These are phyloP conservation scores for Debaryomyces tyrocola DNA, from an alignment of 805 yeast genomes.

Conservation along the genomic window DNA sequence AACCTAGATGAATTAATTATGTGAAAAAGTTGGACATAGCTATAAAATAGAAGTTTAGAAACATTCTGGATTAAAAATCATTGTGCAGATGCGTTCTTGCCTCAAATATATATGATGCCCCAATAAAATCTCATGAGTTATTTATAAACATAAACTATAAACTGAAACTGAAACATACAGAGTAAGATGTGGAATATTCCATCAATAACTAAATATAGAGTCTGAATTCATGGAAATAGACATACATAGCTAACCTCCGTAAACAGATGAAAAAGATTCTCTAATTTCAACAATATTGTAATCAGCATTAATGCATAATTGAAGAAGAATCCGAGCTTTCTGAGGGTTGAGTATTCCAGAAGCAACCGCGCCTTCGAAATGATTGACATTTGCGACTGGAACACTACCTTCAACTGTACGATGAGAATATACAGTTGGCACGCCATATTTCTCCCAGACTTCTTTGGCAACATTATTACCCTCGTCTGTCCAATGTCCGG, in stretches of 20 bases:
- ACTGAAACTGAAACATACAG: too few species aligned
- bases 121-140: too few species aligned
- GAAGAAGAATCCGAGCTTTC: constrained; percentile 58
- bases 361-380: constrained; percentile 47
- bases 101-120: too few species aligned
- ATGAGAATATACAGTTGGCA: constrained; percentile 64
- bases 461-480: constrained; percentile 46
- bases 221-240: too few species aligned
- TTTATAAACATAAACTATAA: too few species aligned
- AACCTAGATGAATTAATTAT: too few species aligned
- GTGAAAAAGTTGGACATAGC: too few species aligned
- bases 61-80: too few species aligned
- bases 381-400: constrained; percentile 39
- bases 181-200: too few species aligned
- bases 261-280: constrained; percentile 48
- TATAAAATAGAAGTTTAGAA: too few species aligned
- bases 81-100: too few species aligned
- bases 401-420: constrained; percentile 73
- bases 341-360: constrained; percentile 68
- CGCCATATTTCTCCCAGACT: constrained; percentile 30
- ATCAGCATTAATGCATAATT: constrained; percentile 49
- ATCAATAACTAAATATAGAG: too few species aligned
- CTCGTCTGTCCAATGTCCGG: constrained; percentile 58
- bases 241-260: constrained; percentile 41
- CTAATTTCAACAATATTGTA: constrained; percentile 40